Conservation (phyloP, 108 stramenopile genomes). For the Fistulifera pelliculosa region DNA sequence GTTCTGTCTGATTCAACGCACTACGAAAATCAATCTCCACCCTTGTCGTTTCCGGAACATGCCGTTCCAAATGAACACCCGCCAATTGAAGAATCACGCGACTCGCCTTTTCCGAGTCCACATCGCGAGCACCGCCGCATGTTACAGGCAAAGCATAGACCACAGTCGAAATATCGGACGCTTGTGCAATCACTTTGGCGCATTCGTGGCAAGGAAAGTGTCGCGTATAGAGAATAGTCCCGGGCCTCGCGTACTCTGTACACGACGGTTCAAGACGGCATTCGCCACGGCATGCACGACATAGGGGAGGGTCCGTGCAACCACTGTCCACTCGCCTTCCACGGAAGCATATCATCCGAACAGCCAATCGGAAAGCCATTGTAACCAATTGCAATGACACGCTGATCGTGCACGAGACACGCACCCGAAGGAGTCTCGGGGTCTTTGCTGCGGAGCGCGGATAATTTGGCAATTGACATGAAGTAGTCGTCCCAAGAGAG, state of each 20-base stretch:
- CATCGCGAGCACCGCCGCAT: background rate
- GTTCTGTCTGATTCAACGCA: background rate
- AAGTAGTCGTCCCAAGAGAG: constrained; percentile 99
- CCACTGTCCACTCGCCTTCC: constrained; percentile 38
- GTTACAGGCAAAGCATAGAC: constrained; percentile 12
- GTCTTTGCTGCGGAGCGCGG: constrained; percentile 89
- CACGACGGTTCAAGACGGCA: constrained; percentile 95
- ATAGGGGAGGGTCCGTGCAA: constrained; percentile 89
- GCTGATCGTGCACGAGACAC: constrained; percentile 11
- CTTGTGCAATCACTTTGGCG: constrained; percentile 93
- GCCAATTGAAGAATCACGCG: constrained; percentile 80
- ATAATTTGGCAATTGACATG: constrained; percentile 83
- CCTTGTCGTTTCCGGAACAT: background rate
- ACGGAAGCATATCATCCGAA: constrained; percentile 82
- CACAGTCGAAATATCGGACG: constrained; percentile 81
- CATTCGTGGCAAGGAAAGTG: constrained; percentile 92
- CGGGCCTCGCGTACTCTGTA: constrained; percentile 39
- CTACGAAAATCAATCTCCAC: background rate
- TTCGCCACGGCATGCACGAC: constrained; percentile 93
- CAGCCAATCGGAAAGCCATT: constrained; percentile 94
- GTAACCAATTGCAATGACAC: constrained; percentile 95
- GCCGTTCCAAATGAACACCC: constrained; percentile 46
- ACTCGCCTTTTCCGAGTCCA: constrained; percentile 58
- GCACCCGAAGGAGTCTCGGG: constrained; percentile 33
- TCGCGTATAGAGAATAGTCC: constrained; percentile 65